Conservation (phyloP, 2,329 filamentous ascomycete species). For the Aspergillus fructus region DNA sequence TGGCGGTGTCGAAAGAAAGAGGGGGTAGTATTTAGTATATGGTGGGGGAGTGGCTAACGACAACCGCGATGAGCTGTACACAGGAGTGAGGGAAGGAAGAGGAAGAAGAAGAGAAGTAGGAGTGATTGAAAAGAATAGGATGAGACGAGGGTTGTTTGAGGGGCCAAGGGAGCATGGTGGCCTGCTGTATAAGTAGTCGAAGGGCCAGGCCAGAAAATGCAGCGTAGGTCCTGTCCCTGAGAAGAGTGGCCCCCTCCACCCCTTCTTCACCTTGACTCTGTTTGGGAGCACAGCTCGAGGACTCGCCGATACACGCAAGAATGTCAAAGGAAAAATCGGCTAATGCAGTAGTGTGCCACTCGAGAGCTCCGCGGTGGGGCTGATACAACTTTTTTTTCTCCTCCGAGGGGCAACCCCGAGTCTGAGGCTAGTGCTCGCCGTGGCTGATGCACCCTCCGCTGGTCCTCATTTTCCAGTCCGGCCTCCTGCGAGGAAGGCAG, state of each 20-base stretch:
- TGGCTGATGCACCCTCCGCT: neutral
- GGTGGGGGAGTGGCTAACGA: slow-evolving; percentile 9
- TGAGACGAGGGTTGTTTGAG: slow-evolving; percentile 8
- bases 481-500: neutral
- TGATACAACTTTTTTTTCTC: slow-evolving; percentile 2
- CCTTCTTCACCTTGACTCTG: neutral
- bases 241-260: slow-evolving; percentile 1
- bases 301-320: slow-evolving; percentile 6
- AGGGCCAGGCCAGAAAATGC: slow-evolving; percentile 10
- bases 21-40: slow-evolving; percentile 5
- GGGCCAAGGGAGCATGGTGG: slow-evolving; percentile 14
- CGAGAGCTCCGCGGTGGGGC: slow-evolving; percentile 6
- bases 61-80: neutral
- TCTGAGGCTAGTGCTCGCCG: slow-evolving; percentile 9
- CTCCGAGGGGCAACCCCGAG: slow-evolving; percentile 10
- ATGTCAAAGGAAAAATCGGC: slow-evolving; percentile 1
- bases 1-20: slow-evolving; percentile 24
- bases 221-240: slow-evolving; percentile 10
- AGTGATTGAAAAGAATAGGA: slow-evolving; percentile 10
- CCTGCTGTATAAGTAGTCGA: slow-evolving; percentile 8
- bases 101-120: slow-evolving; percentile 1
- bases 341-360: slow-evolving; percentile 6
- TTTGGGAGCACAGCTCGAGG: slow-evolving; percentile 2
- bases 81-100: neutral
- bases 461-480: neutral